Evolutionary conservation across 2,329 filamentous ascomycete genomes (phyloP), one percentile per base, ranked within the genome.

Genomic region (Aspergillus novoparasiticus): DNA sequence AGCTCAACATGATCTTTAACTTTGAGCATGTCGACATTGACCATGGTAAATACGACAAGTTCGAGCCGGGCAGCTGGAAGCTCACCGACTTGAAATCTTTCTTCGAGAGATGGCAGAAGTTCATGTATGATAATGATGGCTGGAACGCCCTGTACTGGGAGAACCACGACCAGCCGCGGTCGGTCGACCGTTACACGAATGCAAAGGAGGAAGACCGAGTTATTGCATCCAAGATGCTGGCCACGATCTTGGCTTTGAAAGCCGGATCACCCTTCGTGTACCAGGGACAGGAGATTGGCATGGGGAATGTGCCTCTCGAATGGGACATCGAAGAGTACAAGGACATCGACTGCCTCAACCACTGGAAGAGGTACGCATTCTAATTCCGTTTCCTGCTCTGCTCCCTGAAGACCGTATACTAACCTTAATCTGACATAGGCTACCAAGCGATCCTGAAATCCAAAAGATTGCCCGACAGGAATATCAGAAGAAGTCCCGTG

Each of bases 1-100:
- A 91, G 71, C 76, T 91, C 51, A 88, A 85, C 73, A 91, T 91
- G 88, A 88, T 91, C 41, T 91, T 92, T 76, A 86, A 90, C 69
- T 92, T 92, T 71, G 89, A 91, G 67, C 83, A 88, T 12, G 87
- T 90, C 9, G 84, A 89, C 69, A 79, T 89, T 19, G 89, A 86
- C 4, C 80, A 84, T 54, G 85, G 73, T 6, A 58, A 61, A 73
- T 79, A 70, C 75, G 82, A 86, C 69, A 83, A 86, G 60, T 86
- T 84, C 41, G 77, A 79, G 9, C 80, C 74, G 5, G 72, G 75
- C 1, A 72, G 70, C 6, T 87, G 83, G 82, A 78, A 77, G 54
- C 80, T 86, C 14, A 79, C 80, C 9, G 80, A 84, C 58, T 75
- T 88, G 43, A 87, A 87, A 71, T 69, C 76, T 2, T 83, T 84